A percentile compares a stretch with the other conserved stretches of the same genome.
Evolutionary conservation across 257 asterid species (phyloP).

Genomic region (Solanum ahanhuiri): DNA sequence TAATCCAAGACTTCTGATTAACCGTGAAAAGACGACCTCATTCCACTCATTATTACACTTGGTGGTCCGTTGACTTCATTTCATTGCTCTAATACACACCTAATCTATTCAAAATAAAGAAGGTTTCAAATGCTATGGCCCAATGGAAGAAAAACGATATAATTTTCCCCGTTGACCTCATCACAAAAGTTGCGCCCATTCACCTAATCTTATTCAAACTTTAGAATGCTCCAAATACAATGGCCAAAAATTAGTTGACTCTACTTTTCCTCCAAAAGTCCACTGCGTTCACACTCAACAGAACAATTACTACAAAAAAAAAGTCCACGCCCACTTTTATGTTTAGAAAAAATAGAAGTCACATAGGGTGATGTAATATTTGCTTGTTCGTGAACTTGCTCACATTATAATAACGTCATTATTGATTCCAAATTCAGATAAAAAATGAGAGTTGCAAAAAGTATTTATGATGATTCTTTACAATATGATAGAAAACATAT

Average conservation of each 20-base stretch:
- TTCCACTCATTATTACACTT: background rate
- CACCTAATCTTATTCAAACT: background rate
- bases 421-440: background rate
- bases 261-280: background rate
- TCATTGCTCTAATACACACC: background rate
- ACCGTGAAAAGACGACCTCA: rapidly evolving
- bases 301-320: background rate
- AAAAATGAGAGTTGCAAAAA: background rate
- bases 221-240: background rate
- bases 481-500: background rate
- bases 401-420: background rate
- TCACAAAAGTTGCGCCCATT: background rate
- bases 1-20: background rate
- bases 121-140: background rate
- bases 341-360: background rate
- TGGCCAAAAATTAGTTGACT: background rate
- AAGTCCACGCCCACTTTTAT: background rate
- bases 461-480: background rate
- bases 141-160: background rate
- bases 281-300: background rate
- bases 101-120: background rate
- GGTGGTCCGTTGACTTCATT: background rate
- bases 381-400: background rate
- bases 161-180: background rate
- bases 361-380: background rate